Percentiles rank a stretch among this genome's conserved stretches.
Evolutionary conservation across 176 grass and related monocot genomes (phyloP).

Genomic region (Juncus effusus): DNA sequence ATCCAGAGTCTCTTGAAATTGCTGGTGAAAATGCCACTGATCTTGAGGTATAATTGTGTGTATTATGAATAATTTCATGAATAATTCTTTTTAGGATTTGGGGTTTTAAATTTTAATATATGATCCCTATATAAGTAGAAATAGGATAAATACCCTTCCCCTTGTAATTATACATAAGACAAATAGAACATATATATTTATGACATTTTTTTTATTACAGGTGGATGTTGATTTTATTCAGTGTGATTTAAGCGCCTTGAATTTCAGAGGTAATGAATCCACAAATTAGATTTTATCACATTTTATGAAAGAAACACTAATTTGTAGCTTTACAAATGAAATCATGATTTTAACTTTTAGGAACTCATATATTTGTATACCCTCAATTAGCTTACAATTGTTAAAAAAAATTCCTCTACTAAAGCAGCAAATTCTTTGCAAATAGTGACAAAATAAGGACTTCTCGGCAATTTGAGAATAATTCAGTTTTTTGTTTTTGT

Average conservation of each 20-base stretch:
- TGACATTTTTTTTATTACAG: constrained; percentile 63
- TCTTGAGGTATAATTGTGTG: background rate
- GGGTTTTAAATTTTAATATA: no score
- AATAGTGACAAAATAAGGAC: no score
- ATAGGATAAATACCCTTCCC: background rate
- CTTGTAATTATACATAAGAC: no score
- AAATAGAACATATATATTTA: background rate
- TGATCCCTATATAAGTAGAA: background rate
- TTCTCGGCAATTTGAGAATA: background rate
- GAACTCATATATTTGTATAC: no score
- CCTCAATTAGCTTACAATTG: no score
- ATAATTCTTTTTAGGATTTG: background rate
- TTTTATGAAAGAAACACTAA: no score
- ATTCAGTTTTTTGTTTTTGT: background rate
- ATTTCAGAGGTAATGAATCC: constrained; percentile 53
- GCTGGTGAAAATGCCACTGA: constrained; percentile 25
- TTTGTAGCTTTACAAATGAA: no score
- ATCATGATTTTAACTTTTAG: no score
- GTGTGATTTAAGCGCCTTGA: constrained; percentile 80
- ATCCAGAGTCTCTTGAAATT: constrained; percentile 23
- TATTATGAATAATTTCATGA: background rate
- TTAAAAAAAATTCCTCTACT: background rate
- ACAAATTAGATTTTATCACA: background rate
- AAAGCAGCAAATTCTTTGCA: no score
- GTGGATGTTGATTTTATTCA: constrained; percentile 86